Evolutionary conservation across 1,284 basidiomycete species (phyloP).

Genomic region (Pyrrhoderma noxium): DNA sequence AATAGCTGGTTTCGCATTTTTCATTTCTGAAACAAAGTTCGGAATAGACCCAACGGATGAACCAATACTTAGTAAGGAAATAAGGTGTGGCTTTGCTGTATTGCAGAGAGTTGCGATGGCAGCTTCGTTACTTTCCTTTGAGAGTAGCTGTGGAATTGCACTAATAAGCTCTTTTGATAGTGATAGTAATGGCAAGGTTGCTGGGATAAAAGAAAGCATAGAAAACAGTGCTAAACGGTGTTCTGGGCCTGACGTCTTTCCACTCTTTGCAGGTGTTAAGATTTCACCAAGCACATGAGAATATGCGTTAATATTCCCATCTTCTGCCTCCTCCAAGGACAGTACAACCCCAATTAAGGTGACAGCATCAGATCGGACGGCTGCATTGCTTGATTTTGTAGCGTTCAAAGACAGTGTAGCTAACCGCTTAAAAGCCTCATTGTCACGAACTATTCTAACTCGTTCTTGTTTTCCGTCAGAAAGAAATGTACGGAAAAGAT

Average conservation of each 20-base stretch:
- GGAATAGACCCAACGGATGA: conserved; percentile 39
- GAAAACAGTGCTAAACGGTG: conserved; percentile 78
- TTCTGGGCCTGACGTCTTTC: conserved; percentile 81
- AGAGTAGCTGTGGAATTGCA: conserved; percentile 46
- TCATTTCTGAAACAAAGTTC: conserved; percentile 65
- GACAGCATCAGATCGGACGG: conserved; percentile 53
- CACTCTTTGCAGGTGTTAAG: conserved; percentile 63
- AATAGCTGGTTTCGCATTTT: conserved; percentile 34
- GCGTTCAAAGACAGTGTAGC: conserved; percentile 60
- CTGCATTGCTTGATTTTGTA: conserved; percentile 70
- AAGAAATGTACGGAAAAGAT: conserved; percentile 52
- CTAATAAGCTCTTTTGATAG: too few species aligned
- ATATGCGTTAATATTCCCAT: too few species aligned
- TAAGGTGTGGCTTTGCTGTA: conserved; percentile 55
- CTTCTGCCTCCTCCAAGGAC: too few species aligned
- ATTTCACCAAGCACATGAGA: conserved; percentile 38
- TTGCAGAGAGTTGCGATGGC: conserved; percentile 49
- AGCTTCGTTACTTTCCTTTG: conserved; percentile 74
- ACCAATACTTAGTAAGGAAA: conserved; percentile 34
- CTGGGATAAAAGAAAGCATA: conserved; percentile 57
- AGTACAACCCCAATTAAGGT: conserved; percentile 56
- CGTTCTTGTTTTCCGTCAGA: conserved; percentile 45
- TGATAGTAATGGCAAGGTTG: conserved; percentile 28
- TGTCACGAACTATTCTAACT: not conserved
- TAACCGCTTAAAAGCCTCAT: conserved; percentile 47